Conservation (phyloP, 177 flowering plant genomes). For the Vitis hybrid region DNA sequence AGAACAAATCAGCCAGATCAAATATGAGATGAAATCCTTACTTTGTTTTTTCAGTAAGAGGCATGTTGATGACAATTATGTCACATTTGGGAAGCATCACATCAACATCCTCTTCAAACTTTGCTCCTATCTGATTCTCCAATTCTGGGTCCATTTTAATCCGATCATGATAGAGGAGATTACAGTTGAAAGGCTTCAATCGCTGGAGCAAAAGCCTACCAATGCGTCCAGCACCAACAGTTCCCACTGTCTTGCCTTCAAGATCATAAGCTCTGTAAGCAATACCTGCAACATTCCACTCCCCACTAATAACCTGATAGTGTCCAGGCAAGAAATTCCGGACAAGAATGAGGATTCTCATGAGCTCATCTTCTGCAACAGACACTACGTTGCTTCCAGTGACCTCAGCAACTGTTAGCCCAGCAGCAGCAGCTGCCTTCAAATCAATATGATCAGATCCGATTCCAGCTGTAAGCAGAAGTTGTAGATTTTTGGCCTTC, state of each 20-base stretch:
- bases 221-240: conserved; percentile 93
- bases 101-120: conserved; percentile 88
- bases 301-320: conserved; percentile 81
- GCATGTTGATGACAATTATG: conserved; percentile 78
- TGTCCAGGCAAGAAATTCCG: conserved; percentile 90
- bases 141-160: conserved; percentile 76
- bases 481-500: conserved; percentile 82
- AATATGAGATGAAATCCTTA: conserved; percentile 26
- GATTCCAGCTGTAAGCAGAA: conserved; percentile 96
- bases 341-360: conserved; percentile 92
- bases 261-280: conserved; percentile 91
- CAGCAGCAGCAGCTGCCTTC: conserved; percentile 94
- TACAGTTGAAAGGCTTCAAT: conserved; percentile 89
- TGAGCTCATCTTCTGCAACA: conserved; percentile 97
- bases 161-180: conserved; percentile 88
- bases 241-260: conserved; percentile 94
- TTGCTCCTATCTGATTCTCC: conserved; percentile 73
- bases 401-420: conserved; percentile 95
- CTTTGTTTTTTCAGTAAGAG: conserved; percentile 96
- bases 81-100: conserved; percentile 94
- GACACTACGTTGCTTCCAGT: conserved; percentile 96
- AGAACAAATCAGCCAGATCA: not conserved
- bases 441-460: conserved; percentile 97
- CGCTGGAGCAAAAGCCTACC: conserved; percentile 87
- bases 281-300: conserved; percentile 89